A percentile compares a stretch with the other conserved stretches of the same genome.
Conservation (phyloP, 2,329 filamentous ascomycete species). For the Phyllosticta capitalensis region DNA sequence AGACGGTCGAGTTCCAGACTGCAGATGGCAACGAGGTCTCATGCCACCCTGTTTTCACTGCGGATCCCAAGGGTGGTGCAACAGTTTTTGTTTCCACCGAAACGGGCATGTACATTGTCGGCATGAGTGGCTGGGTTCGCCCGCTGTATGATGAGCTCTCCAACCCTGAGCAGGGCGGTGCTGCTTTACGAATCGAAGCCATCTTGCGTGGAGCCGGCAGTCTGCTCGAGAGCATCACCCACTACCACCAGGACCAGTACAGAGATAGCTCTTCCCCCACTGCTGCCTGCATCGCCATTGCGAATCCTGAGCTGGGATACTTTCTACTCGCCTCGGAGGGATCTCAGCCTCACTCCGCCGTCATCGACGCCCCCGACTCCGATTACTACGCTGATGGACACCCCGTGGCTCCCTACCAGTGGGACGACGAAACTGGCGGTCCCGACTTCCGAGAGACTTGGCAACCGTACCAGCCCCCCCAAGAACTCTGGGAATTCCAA, state of each 20-base stretch:
- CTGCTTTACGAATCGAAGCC: slow-evolving; percentile 46
- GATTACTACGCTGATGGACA: slow-evolving; percentile 22
- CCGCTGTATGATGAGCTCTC: slow-evolving; percentile 49
- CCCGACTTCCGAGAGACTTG: slow-evolving; percentile 41
- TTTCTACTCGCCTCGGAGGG: slow-evolving; percentile 43
- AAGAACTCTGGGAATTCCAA: slow-evolving; percentile 45
- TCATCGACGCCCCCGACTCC: slow-evolving; percentile 39
- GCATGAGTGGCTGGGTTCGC: slow-evolving; percentile 47
- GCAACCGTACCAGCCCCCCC: slow-evolving; percentile 55
- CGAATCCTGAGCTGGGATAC: slow-evolving; percentile 49
- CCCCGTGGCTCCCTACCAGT: slow-evolving; percentile 37
- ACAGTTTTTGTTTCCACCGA: slow-evolving; percentile 49
- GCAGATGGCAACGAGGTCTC: slow-evolving; percentile 16
- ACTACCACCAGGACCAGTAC: slow-evolving; percentile 19
- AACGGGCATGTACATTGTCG: slow-evolving; percentile 45
- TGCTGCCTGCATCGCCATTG: slow-evolving; percentile 42
- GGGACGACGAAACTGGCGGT: slow-evolving; percentile 31
- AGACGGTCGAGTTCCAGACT: slow-evolving; percentile 30
- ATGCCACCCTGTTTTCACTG: slow-evolving; percentile 46
- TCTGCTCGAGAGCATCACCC: slow-evolving; percentile 39
- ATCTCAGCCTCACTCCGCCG: slow-evolving; percentile 41
- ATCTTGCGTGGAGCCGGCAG: slow-evolving; percentile 44
- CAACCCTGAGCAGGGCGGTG: slow-evolving; percentile 39
- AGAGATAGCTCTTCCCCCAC: slow-evolving; percentile 18
- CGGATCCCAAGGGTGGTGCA: slow-evolving; percentile 46